phyloP scores from a whole-genome alignment of 2,329 filamentous ascomycete species.

The Phaeomoniella chlamydospora region DNA sequence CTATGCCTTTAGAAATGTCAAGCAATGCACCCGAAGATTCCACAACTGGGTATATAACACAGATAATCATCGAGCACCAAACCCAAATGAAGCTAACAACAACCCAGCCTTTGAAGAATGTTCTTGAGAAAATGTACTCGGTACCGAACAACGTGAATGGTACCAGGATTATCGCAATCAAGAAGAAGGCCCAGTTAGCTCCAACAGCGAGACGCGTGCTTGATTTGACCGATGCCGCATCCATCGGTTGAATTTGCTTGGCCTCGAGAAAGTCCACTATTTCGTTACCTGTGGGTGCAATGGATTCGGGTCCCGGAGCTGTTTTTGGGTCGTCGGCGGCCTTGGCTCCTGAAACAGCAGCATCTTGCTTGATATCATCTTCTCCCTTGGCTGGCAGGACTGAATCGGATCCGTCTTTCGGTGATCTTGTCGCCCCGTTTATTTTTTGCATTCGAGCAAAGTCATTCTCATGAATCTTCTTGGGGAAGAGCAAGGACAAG shows the following conservation, averaged over 20 bases:
- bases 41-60: constrained; percentile 23
- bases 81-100: constrained; percentile 27
- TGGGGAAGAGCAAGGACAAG: constrained; percentile 19
- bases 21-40: constrained; percentile 20
- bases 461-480: constrained; percentile 12
- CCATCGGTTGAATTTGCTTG: constrained; percentile 26
- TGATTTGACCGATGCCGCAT: constrained; percentile 19
- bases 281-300: constrained; percentile 21
- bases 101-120: constrained; percentile 23
- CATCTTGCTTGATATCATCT: neutral
- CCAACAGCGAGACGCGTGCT: constrained; percentile 21
- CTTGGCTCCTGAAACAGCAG: neutral
- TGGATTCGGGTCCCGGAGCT: constrained; percentile 1
- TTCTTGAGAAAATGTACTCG: constrained; percentile 18
- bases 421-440: constrained; percentile 10
- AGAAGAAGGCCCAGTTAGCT: constrained; percentile 20
- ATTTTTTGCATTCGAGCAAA: constrained; percentile 15
- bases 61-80: constrained; percentile 21
- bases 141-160: constrained; percentile 25
- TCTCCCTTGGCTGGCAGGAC: neutral
- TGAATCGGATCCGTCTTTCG: neutral
- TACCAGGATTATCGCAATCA: constrained; percentile 21
- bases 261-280: constrained; percentile 26
- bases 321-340: neutral
- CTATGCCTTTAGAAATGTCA: constrained; percentile 11